These are phyloP conservation scores for Kwoniella newhampshirensis DNA, from an alignment of 768 basidiomycete genomes.

Conservation along the genomic window DNA sequence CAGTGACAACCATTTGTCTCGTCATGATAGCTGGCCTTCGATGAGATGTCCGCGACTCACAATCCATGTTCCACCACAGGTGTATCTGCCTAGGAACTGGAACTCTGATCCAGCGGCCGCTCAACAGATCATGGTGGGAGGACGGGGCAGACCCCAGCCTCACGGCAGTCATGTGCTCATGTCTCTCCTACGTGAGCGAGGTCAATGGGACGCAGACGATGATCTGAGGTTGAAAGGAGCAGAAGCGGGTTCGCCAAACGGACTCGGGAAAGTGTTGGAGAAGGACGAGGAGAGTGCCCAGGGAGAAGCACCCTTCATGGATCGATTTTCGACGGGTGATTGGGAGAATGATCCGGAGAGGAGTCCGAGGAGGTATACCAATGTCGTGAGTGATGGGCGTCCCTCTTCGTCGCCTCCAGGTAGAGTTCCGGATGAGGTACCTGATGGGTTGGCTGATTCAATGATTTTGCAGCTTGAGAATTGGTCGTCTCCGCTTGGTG, in stretches of 20 bases:
- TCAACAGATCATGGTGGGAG: slow-evolving; percentile 32
- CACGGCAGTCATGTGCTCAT: slow-evolving; percentile 26
- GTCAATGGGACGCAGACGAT: slow-evolving; percentile 40
- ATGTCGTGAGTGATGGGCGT: no score
- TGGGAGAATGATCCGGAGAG: neutral
- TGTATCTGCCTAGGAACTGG: slow-evolving; percentile 34
- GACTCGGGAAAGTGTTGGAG: no score
- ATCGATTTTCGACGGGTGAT: no score
- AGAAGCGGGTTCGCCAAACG: neutral
- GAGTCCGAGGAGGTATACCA: neutral
- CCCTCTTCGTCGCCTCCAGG: no score
- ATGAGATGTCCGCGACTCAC: no score
- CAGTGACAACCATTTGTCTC: no score
- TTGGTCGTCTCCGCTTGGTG: slow-evolving; percentile 14
- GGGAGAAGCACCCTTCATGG: no score
- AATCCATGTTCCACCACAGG: no score
- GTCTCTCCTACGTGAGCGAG: slow-evolving; percentile 39
- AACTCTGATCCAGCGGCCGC: slow-evolving; percentile 2
- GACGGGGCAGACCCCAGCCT: neutral
- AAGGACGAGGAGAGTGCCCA: no score
- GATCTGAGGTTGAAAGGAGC: slow-evolving; percentile 18
- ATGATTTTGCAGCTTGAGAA: slow-evolving; percentile 7
- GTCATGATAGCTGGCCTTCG: no score
- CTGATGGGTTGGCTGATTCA: no score
- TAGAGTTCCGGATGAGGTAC: no score